A percentile compares a stretch with the other conserved stretches of the same genome.
Conservation (phyloP, 371 early-diverging fungal species). For the Mucor lusitanicus region DNA sequence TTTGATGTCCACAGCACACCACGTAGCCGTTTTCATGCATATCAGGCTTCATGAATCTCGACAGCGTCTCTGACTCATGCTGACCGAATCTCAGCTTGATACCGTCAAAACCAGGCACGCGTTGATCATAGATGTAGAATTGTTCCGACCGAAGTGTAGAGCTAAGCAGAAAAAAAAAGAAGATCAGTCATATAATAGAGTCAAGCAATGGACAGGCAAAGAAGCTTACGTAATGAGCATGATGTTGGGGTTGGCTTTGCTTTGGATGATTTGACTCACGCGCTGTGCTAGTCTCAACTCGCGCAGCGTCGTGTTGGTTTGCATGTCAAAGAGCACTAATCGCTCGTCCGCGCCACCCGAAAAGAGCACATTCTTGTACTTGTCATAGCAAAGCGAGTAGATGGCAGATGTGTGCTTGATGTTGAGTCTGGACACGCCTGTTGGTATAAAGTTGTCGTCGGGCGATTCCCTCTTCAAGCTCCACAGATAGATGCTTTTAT, state of each 20-base stretch:
- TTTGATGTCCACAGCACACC: slow-evolving; percentile 36
- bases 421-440: slow-evolving; percentile 6
- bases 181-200: not conserved
- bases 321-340: slow-evolving; percentile 26
- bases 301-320: not conserved
- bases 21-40: slow-evolving; percentile 43
- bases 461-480: slow-evolving; percentile 10
- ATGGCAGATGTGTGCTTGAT: slow-evolving; percentile 31
- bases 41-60: slow-evolving; percentile 39
- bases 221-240: slow-evolving; percentile 15
- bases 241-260: slow-evolving; percentile 18
- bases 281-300: slow-evolving; percentile 7
- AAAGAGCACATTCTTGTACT: slow-evolving; percentile 16
- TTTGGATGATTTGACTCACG: slow-evolving; percentile 14
- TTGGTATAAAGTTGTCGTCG: not conserved
- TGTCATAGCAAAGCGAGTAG: slow-evolving; percentile 28
- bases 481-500: slow-evolving; percentile 35
- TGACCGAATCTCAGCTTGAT: slow-evolving; percentile 36
- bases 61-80: slow-evolving; percentile 31
- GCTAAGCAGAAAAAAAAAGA: slow-evolving; percentile 5
- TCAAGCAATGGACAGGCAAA: not conserved
- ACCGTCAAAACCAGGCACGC: slow-evolving; percentile 19
- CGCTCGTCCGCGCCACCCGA: slow-evolving; percentile 38
- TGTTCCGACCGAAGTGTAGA: slow-evolving; percentile 26
- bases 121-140: slow-evolving; percentile 31